Percentiles rank a stretch among this genome's conserved stretches.
Evolutionary conservation across 1,284 basidiomycete species (phyloP).

Genomic region (Trichosporon sp.): DNA sequence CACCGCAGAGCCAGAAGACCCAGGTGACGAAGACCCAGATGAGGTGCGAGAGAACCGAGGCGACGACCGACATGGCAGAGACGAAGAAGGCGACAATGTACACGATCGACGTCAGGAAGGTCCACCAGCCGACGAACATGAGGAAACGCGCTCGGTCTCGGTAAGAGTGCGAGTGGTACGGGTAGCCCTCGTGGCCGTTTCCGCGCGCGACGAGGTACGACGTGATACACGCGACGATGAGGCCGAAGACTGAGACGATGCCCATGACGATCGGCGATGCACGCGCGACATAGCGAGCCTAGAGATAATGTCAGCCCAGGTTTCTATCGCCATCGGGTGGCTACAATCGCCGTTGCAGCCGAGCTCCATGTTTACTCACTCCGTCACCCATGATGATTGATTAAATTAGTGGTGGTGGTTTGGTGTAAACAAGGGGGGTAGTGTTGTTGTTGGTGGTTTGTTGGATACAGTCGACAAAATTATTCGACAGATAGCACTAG

Average conservation of each 20-base stretch:
- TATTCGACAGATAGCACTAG: neutral
- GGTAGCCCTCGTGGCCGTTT: constrained; percentile 31
- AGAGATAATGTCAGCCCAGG: neutral
- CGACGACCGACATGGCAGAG: constrained; percentile 25
- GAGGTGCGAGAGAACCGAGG: constrained; percentile 40
- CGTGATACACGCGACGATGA: constrained; percentile 45
- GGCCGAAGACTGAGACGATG: constrained; percentile 36
- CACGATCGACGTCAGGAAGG: constrained; percentile 38
- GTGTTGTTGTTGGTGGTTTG: neutral
- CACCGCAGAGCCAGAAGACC: constrained; percentile 47
- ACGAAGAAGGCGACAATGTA: constrained; percentile 44
- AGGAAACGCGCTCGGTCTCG: constrained; percentile 45
- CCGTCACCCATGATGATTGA: constrained; percentile 23
- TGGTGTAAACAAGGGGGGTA: too few relatives aligned
- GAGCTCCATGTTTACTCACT: too few relatives aligned
- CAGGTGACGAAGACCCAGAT: constrained; percentile 45
- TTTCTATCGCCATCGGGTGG: neutral
- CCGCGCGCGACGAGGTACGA: constrained; percentile 21
- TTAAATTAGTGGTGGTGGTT: too few relatives aligned
- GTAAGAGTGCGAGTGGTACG: constrained; percentile 24
- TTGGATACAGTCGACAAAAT: neutral
- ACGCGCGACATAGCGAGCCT: constrained; percentile 12
- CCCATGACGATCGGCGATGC: constrained; percentile 44
- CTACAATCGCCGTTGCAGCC: too few relatives aligned
- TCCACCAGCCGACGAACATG: constrained; percentile 48